A percentile compares a stretch with the other conserved stretches of the same genome.
These are phyloP conservation scores for Zygoascus sp. DNA, from an alignment of 1,139 yeast genomes.

Conservation along the genomic window DNA sequence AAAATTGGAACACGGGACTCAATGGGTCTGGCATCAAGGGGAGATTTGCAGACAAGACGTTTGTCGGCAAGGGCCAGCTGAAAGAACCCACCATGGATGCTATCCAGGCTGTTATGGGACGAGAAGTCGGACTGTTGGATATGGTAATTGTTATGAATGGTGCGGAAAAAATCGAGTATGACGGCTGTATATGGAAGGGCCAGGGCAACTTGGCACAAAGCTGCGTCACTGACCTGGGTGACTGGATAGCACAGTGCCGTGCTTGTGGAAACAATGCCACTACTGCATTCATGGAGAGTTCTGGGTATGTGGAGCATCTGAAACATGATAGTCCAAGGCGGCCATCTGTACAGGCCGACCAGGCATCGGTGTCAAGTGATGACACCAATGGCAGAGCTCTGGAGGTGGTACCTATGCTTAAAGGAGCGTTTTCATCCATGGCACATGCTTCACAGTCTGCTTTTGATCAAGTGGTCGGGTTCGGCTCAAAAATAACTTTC, in stretches of 20 bases:
- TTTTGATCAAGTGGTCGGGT: constrained; percentile 24
- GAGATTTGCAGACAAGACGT: constrained; percentile 19
- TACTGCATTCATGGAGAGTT: constrained; percentile 26
- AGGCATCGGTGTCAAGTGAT: too few relatives aligned
- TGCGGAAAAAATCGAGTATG: constrained; percentile 17
- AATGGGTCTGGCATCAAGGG: constrained; percentile 24
- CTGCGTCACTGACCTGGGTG: constrained; percentile 25
- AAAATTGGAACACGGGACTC: constrained; percentile 26
- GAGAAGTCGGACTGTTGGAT: constrained; percentile 21
- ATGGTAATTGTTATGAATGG: constrained; percentile 23
- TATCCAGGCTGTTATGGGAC: constrained; percentile 22
- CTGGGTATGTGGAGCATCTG: constrained; percentile 21
- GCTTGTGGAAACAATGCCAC: constrained; percentile 20
- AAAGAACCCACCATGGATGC: constrained; percentile 26
- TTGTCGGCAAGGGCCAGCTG: constrained; percentile 25
- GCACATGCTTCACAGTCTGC: constrained; percentile 23
- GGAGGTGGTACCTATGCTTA: constrained; percentile 11
- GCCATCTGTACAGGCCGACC: too few relatives aligned
- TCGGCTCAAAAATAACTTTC: constrained; percentile 12
- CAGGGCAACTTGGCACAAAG: constrained; percentile 14
- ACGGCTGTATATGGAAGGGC: constrained; percentile 30
- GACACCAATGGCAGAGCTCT: too few relatives aligned
- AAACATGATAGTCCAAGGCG: too few relatives aligned
- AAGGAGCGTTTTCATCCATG: constrained; percentile 9
- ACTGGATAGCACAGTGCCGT: constrained; percentile 30